Base-by-base conservation (phyloP, 768 basidiomycete species). In the Hydnum rufescens region DNA sequence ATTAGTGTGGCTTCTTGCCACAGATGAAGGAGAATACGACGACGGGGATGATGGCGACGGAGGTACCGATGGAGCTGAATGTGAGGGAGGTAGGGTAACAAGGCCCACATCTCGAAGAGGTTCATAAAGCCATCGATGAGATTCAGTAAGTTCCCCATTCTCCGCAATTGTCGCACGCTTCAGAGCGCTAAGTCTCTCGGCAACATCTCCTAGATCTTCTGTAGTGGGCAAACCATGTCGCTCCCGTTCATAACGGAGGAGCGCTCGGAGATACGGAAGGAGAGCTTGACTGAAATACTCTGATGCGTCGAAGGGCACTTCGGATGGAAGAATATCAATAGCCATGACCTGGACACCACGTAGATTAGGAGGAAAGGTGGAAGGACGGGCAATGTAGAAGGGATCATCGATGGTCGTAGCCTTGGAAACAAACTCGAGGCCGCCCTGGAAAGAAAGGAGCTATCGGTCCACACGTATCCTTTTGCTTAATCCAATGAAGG, bases 321-420 rank as follows among this genome's bases (percentile, higher is more conserved):
- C 75, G 0, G 90, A 74, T 0, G 90, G 90, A 3, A 95, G 74
- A 58, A 93, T 95, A 61, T 96, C 90, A 49, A 92, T 82, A 0
- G 84, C 75, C 76, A 90, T 89, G 58, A 93, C 77, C 52, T 82
- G 60, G 1, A 77, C 34, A 76, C 72, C n/a, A 68, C 54, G 53
- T 2, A 54, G 61, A 23, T 47, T 66, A 0, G 76, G 76, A 8
- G 13, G 13, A 16, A 8, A 13, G 13, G 36, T 77, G 68, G 51
- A 74, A 61, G 75, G 73, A 1, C 68, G 66, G 25, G 68, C 61
- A 42, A 69, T 73, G 64, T 77, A 85, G 62, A 77, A 78, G 0
- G 90, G 90, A 3, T 74, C 66, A 5, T 66, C 65, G 34, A 92
- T 74, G 0, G 89, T 92, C 0, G 87, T 82, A 4, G 80, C 64